A percentile compares a stretch with the other conserved stretches of the same genome.
These are phyloP conservation scores for Linnemannia hyalina DNA, from an alignment of 192 early-diverging fungal genomes.

Conservation along the genomic window DNA sequence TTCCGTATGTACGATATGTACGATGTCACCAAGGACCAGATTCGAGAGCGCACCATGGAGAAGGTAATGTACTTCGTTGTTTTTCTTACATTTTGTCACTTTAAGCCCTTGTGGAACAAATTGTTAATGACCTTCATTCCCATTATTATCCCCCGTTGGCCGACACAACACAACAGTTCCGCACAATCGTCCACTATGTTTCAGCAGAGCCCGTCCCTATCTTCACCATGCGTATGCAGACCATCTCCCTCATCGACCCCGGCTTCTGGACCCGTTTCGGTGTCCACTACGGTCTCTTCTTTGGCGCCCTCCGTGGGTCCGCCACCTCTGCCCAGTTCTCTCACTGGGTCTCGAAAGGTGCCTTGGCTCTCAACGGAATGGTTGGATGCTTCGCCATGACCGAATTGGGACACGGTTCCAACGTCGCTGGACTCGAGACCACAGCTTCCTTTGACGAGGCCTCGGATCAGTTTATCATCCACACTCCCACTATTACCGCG, in stretches of 20 bases:
- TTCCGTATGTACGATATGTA: constrained; percentile 86
- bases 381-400: constrained; percentile 96
- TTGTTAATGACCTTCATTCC: too few species aligned
- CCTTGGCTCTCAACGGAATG: constrained; percentile 83
- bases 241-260: constrained; percentile 86
- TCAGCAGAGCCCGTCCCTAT: constrained; percentile 76
- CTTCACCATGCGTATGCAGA: constrained; percentile 84
- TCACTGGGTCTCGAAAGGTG: constrained; percentile 89
- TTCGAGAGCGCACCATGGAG: constrained; percentile 87
- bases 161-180: constrained; percentile 53
- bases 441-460: constrained; percentile 89
- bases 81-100: not conserved
- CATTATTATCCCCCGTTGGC: not conserved
- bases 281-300: constrained; percentile 92
- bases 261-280: constrained; percentile 95
- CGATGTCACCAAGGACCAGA: constrained; percentile 79
- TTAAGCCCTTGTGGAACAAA: not conserved
- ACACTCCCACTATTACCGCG: constrained; percentile 80
- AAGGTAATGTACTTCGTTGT: constrained; percentile 63
- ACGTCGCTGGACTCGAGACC: constrained; percentile 91
- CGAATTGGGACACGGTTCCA: constrained; percentile 90
- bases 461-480: constrained; percentile 91
- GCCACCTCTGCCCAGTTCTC: constrained; percentile 87
- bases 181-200: constrained; percentile 77
- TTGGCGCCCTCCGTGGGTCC: constrained; percentile 86